A percentile compares a stretch with the other conserved stretches of the same genome.
Evolutionary conservation across 495 filamentous ascomycete genomes (phyloP).

Genomic region (Bathelium albidoporum): DNA sequence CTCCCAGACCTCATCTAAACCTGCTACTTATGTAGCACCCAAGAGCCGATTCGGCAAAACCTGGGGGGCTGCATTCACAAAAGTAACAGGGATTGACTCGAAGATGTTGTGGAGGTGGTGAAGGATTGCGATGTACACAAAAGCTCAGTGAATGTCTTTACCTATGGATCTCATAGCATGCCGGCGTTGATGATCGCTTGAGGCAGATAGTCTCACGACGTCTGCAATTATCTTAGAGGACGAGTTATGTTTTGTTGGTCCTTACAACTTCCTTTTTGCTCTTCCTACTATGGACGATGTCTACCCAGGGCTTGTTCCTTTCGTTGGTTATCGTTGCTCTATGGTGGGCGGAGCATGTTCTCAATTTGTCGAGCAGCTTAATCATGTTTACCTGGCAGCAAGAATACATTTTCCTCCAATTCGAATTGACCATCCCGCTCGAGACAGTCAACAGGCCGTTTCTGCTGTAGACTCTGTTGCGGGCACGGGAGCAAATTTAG

Average conservation of each 20-base stretch:
- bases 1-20: conserved; percentile 10
- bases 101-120: neutral
- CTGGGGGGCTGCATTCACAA: neutral
- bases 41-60: neutral
- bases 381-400: neutral
- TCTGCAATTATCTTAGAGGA: conserved; percentile 8
- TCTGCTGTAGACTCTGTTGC: too few relatives aligned
- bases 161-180: conserved; percentile 4
- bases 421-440: too few relatives aligned
- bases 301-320: conserved; percentile 16
- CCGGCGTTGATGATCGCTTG: conserved; percentile 4
- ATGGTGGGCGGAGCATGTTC: neutral
- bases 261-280: conserved; percentile 2
- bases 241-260: conserved; percentile 8
- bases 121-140: conserved; percentile 3
- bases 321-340: conserved; percentile 9
- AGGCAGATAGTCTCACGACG: neutral
- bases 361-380: neutral
- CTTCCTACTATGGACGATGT: conserved; percentile 5
- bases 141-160: conserved; percentile 6
- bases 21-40: neutral
- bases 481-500: too few relatives aligned
- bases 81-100: neutral
- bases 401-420: neutral
- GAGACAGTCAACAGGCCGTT: too few relatives aligned